Evolutionary conservation across 2,329 filamentous ascomycete species (phyloP), one percentile per base, ranked within the genome.

Genomic region (Colletotrichum tofieldiae): DNA sequence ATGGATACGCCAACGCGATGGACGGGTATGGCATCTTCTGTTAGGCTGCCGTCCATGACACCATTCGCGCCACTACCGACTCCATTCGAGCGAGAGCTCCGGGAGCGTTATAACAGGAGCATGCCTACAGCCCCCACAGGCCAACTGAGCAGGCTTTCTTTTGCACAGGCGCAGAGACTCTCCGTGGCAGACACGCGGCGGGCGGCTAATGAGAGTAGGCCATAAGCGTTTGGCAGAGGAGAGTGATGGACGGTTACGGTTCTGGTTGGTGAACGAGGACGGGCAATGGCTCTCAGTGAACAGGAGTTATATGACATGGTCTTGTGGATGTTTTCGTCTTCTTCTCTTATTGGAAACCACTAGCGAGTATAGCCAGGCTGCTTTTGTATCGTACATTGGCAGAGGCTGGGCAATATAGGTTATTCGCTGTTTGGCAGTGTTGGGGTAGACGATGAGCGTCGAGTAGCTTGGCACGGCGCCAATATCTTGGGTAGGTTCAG

Each of bases 1-100:
- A 67, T 83, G 18, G 82, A 83, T 59, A 87, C 85, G 9, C 85
- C 85, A 2, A 87, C 84, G n/a, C 84, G 84, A 61, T 83, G 84
- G 81, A 86, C 84, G 3, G 83, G 86, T 4, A 78, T 82, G 62
- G 78, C 82, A 8, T 78, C 82, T 39, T 79, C 82, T 6, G 79
- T 83, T 8, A 81, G 80, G 39, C 76, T 81, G 58, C 79, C 82
- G 16, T 81, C 85, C 11, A 86, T 84, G 4, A 86, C 84, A 5
- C 84, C 84, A 4, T 79, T 80, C 65, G 83, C 79, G 20, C 83
- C 84, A 18, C 77, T 86, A 8, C 82, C 84, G 8, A 83, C 82
- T 1, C 82, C 85, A n/a, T 78, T 85, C n/a, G 82, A 84, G 69
- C 76, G 78, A 35, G 79, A 82, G 45, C 75, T 82, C 3, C 77